A percentile compares a stretch with the other conserved stretches of the same genome.
Evolutionary conservation across 2,329 filamentous ascomycete species (phyloP).

Genomic region (Aschersonia sp.): DNA sequence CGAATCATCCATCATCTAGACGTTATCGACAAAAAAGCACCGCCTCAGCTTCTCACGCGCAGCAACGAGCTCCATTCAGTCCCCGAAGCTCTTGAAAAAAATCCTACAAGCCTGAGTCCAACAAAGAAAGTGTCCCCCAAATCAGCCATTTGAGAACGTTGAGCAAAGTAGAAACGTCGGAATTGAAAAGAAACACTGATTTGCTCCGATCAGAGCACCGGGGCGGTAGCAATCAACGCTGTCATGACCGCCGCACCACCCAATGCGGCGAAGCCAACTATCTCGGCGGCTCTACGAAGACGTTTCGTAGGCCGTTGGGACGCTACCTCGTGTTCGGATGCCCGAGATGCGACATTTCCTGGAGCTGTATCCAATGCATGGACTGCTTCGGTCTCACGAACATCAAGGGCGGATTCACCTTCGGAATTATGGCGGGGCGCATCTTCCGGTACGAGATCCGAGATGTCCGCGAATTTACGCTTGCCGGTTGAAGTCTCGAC

Average conservation of each 20-base stretch:
- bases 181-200: neutral
- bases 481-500: neutral
- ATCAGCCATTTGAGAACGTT: neutral
- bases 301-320: conserved; percentile 13
- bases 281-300: conserved; percentile 19
- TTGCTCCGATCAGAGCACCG: conserved; percentile 8
- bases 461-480: conserved; percentile 3
- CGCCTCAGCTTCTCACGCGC: too few species aligned
- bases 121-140: too few species aligned
- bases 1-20: too few species aligned
- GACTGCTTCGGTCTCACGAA: neutral
- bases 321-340: too few species aligned
- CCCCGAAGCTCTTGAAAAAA: too few species aligned
- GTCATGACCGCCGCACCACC: conserved; percentile 24
- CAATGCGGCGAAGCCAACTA: conserved; percentile 19
- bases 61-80: too few species aligned
- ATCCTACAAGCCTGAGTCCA: too few species aligned
- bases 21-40: too few species aligned
- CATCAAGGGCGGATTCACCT: neutral
- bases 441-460: neutral
- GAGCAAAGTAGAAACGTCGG: neutral
- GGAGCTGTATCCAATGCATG: neutral
- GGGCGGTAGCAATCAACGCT: conserved; percentile 23
- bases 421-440: neutral
- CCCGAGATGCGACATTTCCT: neutral